phyloP scores from a whole-genome alignment of 2,329 filamentous ascomycete species.

The Phyllosticta citribraziliensis region DNA sequence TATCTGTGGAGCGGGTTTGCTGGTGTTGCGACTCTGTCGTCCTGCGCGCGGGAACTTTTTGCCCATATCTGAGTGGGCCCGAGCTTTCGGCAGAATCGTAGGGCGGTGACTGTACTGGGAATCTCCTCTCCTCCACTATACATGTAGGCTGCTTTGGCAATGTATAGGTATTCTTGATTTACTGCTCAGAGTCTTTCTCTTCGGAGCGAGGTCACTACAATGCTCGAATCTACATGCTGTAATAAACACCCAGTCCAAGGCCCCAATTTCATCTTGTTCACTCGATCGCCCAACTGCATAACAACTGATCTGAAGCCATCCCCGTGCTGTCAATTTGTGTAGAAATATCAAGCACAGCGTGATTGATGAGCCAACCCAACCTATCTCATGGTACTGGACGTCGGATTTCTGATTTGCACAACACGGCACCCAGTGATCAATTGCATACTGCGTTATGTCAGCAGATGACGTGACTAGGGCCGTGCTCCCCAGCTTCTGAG shows the following conservation, averaged over 20 bases:
- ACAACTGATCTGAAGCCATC: background rate
- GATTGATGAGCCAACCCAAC: too few relatives aligned
- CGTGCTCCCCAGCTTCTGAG: background rate
- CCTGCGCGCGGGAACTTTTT: slow-evolving; percentile 8
- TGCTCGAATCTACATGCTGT: too few relatives aligned
- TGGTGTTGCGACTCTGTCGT: slow-evolving; percentile 1
- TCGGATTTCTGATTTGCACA: too few relatives aligned
- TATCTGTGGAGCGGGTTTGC: background rate
- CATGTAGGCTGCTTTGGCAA: background rate
- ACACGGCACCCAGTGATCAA: background rate
- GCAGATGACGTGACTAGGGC: background rate
- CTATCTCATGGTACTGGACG: background rate
- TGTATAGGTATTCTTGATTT: too few relatives aligned
- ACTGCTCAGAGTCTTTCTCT: too few relatives aligned
- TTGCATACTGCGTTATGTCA: background rate
- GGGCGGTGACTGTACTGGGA: background rate
- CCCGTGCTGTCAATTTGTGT: too few relatives aligned
- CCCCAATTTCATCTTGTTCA: background rate
- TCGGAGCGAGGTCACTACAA: too few relatives aligned
- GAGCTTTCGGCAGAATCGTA: background rate
- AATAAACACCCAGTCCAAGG: too few relatives aligned
- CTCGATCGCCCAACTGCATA: background rate
- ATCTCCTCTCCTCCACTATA: background rate
- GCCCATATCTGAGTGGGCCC: background rate
- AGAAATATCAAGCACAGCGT: too few relatives aligned